Conservation (phyloP, 2,329 filamentous ascomycete genomes). For the Arthrobotrys entomopaga region DNA sequence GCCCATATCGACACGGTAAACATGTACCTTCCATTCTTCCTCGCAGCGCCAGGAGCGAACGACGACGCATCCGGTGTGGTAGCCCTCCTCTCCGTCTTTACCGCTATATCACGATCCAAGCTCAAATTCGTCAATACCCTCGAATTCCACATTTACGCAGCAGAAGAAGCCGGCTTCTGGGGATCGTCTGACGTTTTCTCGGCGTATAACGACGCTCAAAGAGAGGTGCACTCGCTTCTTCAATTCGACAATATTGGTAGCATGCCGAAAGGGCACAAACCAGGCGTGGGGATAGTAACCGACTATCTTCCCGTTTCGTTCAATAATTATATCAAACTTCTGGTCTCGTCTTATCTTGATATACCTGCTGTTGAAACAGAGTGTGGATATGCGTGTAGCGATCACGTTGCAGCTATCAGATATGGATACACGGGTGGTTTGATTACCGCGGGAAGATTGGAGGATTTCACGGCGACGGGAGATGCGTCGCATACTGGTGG, state of each 20-base stretch:
- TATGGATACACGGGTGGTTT: slow-evolving; percentile 68
- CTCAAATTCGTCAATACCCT: slow-evolving; percentile 80
- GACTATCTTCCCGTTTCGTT: slow-evolving; percentile 62
- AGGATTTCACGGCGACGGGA: neutral
- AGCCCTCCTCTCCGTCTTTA: slow-evolving; percentile 73
- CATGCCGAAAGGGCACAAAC: neutral
- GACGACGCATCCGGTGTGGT: slow-evolving; percentile 91
- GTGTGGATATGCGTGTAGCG: slow-evolving; percentile 85
- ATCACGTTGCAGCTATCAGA: slow-evolving; percentile 78
- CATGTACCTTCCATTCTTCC: slow-evolving; percentile 81
- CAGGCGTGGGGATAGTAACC: slow-evolving; percentile 62
- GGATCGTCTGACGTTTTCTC: slow-evolving; percentile 65
- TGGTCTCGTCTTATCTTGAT: slow-evolving; percentile 62
- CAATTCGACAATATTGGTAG: slow-evolving; percentile 65
- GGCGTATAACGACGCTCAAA: slow-evolving; percentile 60
- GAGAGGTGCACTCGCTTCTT: slow-evolving; percentile 63
- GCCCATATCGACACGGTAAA: slow-evolving; percentile 96
- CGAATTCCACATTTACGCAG: slow-evolving; percentile 96
- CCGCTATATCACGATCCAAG: neutral
- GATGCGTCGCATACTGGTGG: slow-evolving; percentile 31
- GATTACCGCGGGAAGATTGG: slow-evolving; percentile 23
- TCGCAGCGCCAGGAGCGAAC: slow-evolving; percentile 87
- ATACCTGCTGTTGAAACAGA: slow-evolving; percentile 65
- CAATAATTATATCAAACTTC: slow-evolving; percentile 62
- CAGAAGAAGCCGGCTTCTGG: slow-evolving; percentile 85